Percentiles rank a stretch among this genome's conserved stretches.
Conservation (phyloP, 1,139 yeast species). For the Taphrina populina region DNA sequence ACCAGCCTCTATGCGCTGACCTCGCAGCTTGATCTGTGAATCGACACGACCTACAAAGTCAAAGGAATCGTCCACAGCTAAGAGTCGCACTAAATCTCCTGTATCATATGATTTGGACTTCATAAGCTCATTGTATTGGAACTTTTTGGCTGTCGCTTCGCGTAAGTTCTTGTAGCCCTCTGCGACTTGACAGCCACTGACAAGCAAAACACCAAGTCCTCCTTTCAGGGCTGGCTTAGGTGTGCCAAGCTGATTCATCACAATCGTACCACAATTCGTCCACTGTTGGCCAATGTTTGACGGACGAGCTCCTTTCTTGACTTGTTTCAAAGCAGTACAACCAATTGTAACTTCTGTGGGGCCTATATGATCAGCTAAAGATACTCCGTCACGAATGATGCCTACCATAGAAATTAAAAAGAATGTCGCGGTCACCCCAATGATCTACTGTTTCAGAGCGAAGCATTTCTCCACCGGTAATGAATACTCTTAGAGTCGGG, state of each 20-base stretch:
- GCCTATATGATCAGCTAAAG: conserved; percentile 31
- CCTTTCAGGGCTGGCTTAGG: conserved; percentile 39
- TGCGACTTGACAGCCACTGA: conserved; percentile 40
- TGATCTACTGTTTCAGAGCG: conserved; percentile 39
- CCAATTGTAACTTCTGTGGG: conserved; percentile 42
- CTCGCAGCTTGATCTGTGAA: conserved; percentile 41
- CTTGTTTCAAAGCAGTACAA: conserved; percentile 39
- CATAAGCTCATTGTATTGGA: conserved; percentile 25
- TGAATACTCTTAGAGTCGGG: conserved; percentile 40
- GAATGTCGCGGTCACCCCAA: conserved; percentile 40
- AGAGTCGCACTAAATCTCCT: conserved; percentile 41
- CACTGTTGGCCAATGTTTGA: conserved; percentile 41
- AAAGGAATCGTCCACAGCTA: conserved; percentile 39
- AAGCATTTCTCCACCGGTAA: conserved; percentile 42
- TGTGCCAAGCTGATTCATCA: conserved; percentile 35
- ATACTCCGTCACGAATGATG: not conserved
- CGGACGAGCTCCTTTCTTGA: conserved; percentile 38
- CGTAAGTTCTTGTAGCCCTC: conserved; percentile 39
- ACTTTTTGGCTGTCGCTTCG: conserved; percentile 37
- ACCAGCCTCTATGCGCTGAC: conserved; percentile 41
- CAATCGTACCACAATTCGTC: conserved; percentile 40
- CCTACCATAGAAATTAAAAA: conserved; percentile 40
- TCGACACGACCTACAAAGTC: conserved; percentile 41
- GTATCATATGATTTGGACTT: conserved; percentile 38
- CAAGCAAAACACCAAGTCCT: conserved; percentile 41